phyloP scores from a whole-genome alignment of 345 rosid species.

The Populus pruinosa region DNA sequence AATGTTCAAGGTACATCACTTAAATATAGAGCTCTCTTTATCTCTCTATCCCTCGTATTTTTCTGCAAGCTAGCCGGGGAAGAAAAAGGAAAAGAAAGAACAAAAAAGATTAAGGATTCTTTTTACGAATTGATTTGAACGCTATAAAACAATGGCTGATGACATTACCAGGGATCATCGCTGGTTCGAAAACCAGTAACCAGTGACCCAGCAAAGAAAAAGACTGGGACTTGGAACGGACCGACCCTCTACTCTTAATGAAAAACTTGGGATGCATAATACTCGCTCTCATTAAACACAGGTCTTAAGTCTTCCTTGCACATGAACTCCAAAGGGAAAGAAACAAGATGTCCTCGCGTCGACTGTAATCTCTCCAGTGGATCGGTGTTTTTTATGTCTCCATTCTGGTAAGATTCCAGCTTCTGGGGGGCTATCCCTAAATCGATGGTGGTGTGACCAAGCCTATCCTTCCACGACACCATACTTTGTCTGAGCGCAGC shows the following conservation, averaged over 20 bases:
- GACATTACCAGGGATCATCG: background rate
- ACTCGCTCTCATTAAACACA: slow-evolving; percentile 88
- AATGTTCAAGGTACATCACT: background rate
- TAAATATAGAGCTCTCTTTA: background rate
- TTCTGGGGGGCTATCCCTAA: slow-evolving; percentile 79
- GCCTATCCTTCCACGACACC: slow-evolving; percentile 65
- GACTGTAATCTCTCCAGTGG: slow-evolving; percentile 66
- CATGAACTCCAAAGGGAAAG: slow-evolving; percentile 93
- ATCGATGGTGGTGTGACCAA: slow-evolving; percentile 84
- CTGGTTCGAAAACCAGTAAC: too few relatives aligned
- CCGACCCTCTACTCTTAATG: slow-evolving; percentile 29
- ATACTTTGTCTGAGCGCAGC: slow-evolving; percentile 62
- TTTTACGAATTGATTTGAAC: background rate
- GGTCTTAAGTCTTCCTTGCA: slow-evolving; percentile 92
- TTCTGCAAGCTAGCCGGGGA: background rate
- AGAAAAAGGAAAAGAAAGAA: background rate
- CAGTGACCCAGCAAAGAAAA: background rate
- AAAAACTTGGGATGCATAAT: slow-evolving; percentile 94
- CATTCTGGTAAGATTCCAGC: slow-evolving; percentile 64
- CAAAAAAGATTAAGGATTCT: background rate
- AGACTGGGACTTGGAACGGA: background rate
- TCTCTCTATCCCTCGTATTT: background rate
- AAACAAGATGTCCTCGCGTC: slow-evolving; percentile 81
- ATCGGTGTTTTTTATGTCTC: slow-evolving; percentile 50
- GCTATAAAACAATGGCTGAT: background rate